These are phyloP conservation scores for Candida rishiriensis DNA, from an alignment of 805 yeast genomes.

Conservation along the genomic window DNA sequence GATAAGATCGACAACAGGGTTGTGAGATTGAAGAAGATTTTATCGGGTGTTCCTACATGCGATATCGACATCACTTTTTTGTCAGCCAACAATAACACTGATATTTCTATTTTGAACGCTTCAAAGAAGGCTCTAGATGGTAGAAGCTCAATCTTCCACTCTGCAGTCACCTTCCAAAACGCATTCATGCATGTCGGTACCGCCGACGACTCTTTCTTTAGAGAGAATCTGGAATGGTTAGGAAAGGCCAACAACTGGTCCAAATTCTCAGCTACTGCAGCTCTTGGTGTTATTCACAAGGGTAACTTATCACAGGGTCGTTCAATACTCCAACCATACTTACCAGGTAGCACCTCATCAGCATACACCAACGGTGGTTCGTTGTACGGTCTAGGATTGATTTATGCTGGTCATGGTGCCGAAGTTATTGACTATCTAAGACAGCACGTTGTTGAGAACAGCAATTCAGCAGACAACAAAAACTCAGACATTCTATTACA, in stretches of 20 bases:
- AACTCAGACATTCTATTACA: conserved; percentile 83
- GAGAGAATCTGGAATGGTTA: conserved; percentile 90
- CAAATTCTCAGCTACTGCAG: conserved; percentile 95
- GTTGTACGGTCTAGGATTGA: conserved; percentile 84
- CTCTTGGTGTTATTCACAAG: conserved; percentile 93
- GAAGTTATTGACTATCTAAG: conserved; percentile 79
- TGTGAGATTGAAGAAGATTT: conserved; percentile 56
- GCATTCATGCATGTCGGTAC: conserved; percentile 97
- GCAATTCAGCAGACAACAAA: conserved; percentile 35
- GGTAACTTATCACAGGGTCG: conserved; percentile 92
- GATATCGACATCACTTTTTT: conserved; percentile 88
- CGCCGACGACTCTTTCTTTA: conserved; percentile 87
- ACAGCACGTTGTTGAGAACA: conserved; percentile 60
- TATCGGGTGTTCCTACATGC: conserved; percentile 91
- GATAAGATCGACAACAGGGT: conserved; percentile 26
- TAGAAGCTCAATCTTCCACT: conserved; percentile 88
- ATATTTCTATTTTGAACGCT: conserved; percentile 72
- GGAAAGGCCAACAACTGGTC: conserved; percentile 99
- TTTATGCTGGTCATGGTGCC: conserved; percentile 94
- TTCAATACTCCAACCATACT: conserved; percentile 80
- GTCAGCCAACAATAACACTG: conserved; percentile 82
- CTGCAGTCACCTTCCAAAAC: conserved; percentile 91
- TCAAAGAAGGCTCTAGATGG: conserved; percentile 83
- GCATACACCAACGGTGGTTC: conserved; percentile 95
- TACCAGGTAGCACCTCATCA: conserved; percentile 77